phyloP scores from a whole-genome alignment of 1,284 basidiomycete genomes.

The Boletus semigastroideus region DNA sequence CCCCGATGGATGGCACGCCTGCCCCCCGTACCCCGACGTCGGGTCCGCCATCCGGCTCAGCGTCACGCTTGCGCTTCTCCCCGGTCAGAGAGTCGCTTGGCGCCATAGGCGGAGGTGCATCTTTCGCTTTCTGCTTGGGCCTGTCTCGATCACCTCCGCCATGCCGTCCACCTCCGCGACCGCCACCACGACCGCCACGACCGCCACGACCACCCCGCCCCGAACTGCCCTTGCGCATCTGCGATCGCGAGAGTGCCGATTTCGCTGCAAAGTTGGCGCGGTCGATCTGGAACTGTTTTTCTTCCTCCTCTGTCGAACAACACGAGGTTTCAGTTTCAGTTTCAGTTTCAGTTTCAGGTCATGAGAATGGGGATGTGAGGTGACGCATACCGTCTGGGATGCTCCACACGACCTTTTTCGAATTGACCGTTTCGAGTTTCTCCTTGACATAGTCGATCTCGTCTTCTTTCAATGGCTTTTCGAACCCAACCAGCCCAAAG shows the following conservation, averaged over 20 bases:
- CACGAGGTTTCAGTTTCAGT: neutral
- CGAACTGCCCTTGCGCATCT: slow-evolving; percentile 23
- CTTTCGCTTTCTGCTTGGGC: slow-evolving; percentile 21
- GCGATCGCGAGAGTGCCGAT: slow-evolving; percentile 40
- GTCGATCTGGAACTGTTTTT: slow-evolving; percentile 69
- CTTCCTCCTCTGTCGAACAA: slow-evolving; percentile 50
- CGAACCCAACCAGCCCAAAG: slow-evolving; percentile 69
- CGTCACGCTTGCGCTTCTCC: slow-evolving; percentile 70
- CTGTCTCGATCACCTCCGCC: slow-evolving; percentile 31
- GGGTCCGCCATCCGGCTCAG: slow-evolving; percentile 74
- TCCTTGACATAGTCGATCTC: slow-evolving; percentile 65
- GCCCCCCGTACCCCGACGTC: slow-evolving; percentile 61
- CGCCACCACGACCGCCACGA: slow-evolving; percentile 44
- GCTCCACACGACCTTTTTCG: slow-evolving; percentile 60
- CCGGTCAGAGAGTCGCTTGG: slow-evolving; percentile 44
- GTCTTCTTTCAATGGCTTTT: slow-evolving; percentile 67
- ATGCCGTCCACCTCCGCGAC: slow-evolving; percentile 42
- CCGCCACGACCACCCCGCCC: slow-evolving; percentile 40
- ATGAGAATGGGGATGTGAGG: neutral
- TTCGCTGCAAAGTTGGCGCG: slow-evolving; percentile 67
- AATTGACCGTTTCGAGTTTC: slow-evolving; percentile 59
- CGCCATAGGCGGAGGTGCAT: slow-evolving; percentile 14
- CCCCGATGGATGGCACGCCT: slow-evolving; percentile 54
- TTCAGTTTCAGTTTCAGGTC: neutral
- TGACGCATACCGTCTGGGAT: slow-evolving; percentile 53